Evolutionary conservation across 1,139 yeast genomes (phyloP).

Genomic region (Arxiozyma bovina): DNA sequence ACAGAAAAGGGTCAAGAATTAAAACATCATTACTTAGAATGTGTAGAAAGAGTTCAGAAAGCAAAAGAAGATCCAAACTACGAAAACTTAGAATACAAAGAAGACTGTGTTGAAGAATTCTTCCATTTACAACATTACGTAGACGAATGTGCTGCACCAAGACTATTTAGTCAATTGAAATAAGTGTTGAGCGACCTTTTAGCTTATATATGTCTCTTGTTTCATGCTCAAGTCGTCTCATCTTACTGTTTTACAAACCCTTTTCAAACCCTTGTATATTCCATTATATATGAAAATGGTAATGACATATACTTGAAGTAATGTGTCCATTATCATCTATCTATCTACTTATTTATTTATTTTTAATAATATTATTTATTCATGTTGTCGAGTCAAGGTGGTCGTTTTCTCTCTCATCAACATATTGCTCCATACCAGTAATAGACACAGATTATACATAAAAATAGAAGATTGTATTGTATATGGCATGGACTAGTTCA

Average conservation of each 20-base stretch:
- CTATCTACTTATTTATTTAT: no score
- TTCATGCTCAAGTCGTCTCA: neutral
- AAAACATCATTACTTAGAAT: slow-evolving; percentile 87
- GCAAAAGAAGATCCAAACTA: slow-evolving; percentile 78
- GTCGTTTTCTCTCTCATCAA: neutral
- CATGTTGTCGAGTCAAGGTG: neutral
- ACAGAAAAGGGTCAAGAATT: slow-evolving; percentile 62
- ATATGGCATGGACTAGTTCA: no score
- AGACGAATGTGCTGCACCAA: slow-evolving; percentile 89
- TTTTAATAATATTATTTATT: no score
- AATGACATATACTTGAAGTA: no score
- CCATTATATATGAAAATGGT: neutral
- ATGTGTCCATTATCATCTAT: neutral
- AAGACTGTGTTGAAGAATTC: slow-evolving; percentile 96
- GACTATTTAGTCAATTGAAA: slow-evolving; percentile 76
- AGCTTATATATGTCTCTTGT: neutral
- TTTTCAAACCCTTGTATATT: neutral
- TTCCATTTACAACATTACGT: slow-evolving; percentile 94
- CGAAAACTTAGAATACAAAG: slow-evolving; percentile 74
- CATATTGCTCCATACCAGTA: no score
- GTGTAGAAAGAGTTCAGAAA: slow-evolving; percentile 87
- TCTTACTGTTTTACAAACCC: neutral
- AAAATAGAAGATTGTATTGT: no score
- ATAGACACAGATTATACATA: no score
- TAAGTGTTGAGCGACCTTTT: slow-evolving; percentile 24